Evolutionary conservation across 305 asterid genomes (phyloP), one percentile per base, ranked within the genome.

Genomic region (Fraxinus paxiana): DNA sequence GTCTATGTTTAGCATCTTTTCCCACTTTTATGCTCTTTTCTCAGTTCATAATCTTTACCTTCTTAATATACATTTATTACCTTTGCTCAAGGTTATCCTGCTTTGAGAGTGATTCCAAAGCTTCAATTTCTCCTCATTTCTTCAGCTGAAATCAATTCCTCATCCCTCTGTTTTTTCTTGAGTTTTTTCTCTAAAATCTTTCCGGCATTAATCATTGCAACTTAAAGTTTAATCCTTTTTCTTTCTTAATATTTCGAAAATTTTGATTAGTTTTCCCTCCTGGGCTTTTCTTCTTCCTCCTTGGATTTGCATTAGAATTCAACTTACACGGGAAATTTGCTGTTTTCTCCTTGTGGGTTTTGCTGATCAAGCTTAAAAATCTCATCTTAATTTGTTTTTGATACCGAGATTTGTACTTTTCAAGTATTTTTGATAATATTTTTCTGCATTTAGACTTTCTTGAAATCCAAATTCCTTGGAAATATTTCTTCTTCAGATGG

Each of bases 1-100:
- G 83, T 85, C 85, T 80, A 82, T 88, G 92, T 91, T 87, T 84
- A 88, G 96, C 90, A 92, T 91, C 93, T 88, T 84, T 88, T 75
- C 24, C 80, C 33, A 35, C 83, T 82, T 88, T 86, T 83, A 70
- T 81, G 75, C 71, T 77, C 80, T 83, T 78, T 80, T 54, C 81
- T 59, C 38, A 70, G 75, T 79, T 65, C 77, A 82, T 83, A 82
- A 85, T 86, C 91, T 91, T 90, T 82, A 79, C 89, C 80, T 84
- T 79, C 54, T 80, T 79, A 77, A 35, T 54, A 61, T 74, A 30
- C 31, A 6, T 38, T 41, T 26, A 75, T 65, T 81, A 80, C 75
- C 24, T 65, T 51, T 54, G 61, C 73, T 61, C 75, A 30, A 63
- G 80, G 24, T 82, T 70, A 46, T 83, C 75, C 81, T 78, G 59